Percentiles rank a stretch among this genome's conserved stretches.
Conservation (phyloP, 495 filamentous ascomycete species). For the Penicillium soppii region DNA sequence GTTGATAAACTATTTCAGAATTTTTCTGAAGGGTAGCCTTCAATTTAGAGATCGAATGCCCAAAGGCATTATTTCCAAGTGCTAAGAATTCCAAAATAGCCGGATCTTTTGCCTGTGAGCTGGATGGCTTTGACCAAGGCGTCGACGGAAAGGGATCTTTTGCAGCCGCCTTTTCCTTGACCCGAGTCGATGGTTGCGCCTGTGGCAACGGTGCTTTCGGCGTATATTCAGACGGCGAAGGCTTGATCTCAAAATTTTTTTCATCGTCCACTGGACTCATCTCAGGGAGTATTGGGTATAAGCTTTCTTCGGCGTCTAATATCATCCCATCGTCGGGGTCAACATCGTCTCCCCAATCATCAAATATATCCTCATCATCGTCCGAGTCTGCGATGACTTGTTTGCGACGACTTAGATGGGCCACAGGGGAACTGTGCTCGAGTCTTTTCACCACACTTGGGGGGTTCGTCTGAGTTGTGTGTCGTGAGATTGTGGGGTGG, state of each 20-base stretch:
- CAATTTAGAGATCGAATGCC: slow-evolving; percentile 20
- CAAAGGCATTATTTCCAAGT: slow-evolving; percentile 21
- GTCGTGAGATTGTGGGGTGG: neutral
- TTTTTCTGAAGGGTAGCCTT: slow-evolving; percentile 34
- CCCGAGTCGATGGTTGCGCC: slow-evolving; percentile 8
- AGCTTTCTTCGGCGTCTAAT: slow-evolving; percentile 16
- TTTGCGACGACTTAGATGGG: slow-evolving; percentile 12
- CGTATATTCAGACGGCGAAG: slow-evolving; percentile 3
- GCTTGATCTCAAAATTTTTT: neutral
- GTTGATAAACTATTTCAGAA: slow-evolving; percentile 38
- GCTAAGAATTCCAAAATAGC: slow-evolving; percentile 32
- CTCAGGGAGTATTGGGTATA: slow-evolving; percentile 34
- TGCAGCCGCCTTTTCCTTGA: slow-evolving; percentile 4
- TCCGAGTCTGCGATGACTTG: slow-evolving; percentile 45
- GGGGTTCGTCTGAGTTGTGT: neutral
- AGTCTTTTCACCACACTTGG: slow-evolving; percentile 2
- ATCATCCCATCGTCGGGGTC: slow-evolving; percentile 26
- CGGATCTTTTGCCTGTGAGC: slow-evolving; percentile 22
- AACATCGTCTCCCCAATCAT: slow-evolving; percentile 22
- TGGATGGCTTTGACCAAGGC: slow-evolving; percentile 18
- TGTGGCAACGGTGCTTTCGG: neutral
- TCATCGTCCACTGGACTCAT: slow-evolving; percentile 14
- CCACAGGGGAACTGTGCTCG: slow-evolving; percentile 2
- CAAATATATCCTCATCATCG: slow-evolving; percentile 39
- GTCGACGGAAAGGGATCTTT: slow-evolving; percentile 6